These are phyloP conservation scores for Neoscytalidium dimidiatum DNA, from an alignment of 2,329 filamentous ascomycete genomes.

Conservation along the genomic window DNA sequence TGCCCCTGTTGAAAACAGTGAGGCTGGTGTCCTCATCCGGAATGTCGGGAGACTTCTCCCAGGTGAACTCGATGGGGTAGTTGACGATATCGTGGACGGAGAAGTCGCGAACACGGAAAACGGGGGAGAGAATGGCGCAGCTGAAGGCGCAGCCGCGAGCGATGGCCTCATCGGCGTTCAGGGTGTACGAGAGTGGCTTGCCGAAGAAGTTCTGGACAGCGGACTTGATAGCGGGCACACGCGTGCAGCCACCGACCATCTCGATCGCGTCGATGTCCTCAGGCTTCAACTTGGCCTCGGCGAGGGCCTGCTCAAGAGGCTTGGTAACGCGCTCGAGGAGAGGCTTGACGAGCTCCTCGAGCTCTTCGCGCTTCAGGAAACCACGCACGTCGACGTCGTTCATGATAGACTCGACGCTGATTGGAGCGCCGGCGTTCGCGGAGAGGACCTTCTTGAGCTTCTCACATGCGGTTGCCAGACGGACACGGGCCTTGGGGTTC, in stretches of 20 bases:
- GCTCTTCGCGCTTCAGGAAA: constrained; percentile 90
- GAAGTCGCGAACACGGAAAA: constrained; percentile 98
- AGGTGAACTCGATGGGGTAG: constrained; percentile 98
- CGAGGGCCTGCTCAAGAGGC: constrained; percentile 86
- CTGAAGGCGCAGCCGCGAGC: constrained; percentile 95
- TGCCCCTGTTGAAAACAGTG: constrained; percentile 96
- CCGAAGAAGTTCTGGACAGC: constrained; percentile 87
- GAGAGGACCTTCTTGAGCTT: constrained; percentile 99
- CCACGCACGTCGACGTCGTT: constrained; percentile 90
- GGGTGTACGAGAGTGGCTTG: constrained; percentile 90
- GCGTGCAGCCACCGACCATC: constrained; percentile 91
- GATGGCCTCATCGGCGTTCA: constrained; percentile 97
- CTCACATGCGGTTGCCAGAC: constrained; percentile 85
- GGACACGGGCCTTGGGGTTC: constrained; percentile 86
- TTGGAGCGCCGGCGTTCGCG: constrained; percentile 85
- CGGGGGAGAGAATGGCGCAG: constrained; percentile 94
- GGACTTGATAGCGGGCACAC: constrained; percentile 91
- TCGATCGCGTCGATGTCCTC: constrained; percentile 94
- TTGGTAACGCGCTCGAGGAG: constrained; percentile 71
- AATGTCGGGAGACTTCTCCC: constrained; percentile 98
- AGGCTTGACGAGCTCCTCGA: constrained; percentile 87
- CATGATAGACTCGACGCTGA: constrained; percentile 99
- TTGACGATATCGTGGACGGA: constrained; percentile 95
- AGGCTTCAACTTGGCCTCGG: constrained; percentile 85
- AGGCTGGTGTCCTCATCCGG: constrained; percentile 97